Evolutionary conservation across 768 basidiomycete genomes (phyloP), one percentile per base, ranked within the genome.

Genomic region (Clathrus columnatus): DNA sequence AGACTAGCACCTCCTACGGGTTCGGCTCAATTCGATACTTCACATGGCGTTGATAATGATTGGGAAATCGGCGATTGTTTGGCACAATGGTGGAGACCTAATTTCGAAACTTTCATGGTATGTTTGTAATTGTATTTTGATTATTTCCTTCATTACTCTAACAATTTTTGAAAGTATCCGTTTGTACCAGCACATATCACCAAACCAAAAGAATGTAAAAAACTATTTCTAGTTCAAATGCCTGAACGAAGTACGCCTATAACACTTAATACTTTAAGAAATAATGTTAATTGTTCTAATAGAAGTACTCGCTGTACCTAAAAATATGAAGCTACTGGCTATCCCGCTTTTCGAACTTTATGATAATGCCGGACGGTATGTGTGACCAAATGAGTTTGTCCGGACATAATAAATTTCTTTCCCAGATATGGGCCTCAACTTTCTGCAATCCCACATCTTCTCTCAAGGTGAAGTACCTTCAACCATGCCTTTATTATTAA

Each of bases 61-160:
- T 99, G 96, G 96, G 88, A 94, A 69, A 91, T 97, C 36, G 88
- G 88, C 1, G 94, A 98, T 62, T 93, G 91, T 62, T 75, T 98
- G n/a, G 91, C 91, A 0, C 92, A 94, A 67, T 99, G 95, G 94
- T 99, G 90, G 88, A 73, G 96, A 48, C 95, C 95, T 0, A 96
- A 96, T 65, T 99, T 96, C 62, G 96, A 99, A 73, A 94, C 92
- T 0, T 98, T 98, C 71, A 94, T 96, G 87, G 94, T 95, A 62
- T 64, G 45, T 21, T 36, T 23, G 30, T 55, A 1, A 48, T 20
- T n/a, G 8, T 27, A 17, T 1, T 11, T 36, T 20, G 41, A 23
- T 17, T 18, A 8, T 44, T 18, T 47, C 16, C 29, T 42, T 53
- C 44, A 30, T 7, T 51, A 18, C 6, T 43, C 5, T 41, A 53